These are phyloP conservation scores for Taxawa tesnikishii DNA, from an alignment of 2,329 filamentous ascomycete genomes.

Conservation along the genomic window DNA sequence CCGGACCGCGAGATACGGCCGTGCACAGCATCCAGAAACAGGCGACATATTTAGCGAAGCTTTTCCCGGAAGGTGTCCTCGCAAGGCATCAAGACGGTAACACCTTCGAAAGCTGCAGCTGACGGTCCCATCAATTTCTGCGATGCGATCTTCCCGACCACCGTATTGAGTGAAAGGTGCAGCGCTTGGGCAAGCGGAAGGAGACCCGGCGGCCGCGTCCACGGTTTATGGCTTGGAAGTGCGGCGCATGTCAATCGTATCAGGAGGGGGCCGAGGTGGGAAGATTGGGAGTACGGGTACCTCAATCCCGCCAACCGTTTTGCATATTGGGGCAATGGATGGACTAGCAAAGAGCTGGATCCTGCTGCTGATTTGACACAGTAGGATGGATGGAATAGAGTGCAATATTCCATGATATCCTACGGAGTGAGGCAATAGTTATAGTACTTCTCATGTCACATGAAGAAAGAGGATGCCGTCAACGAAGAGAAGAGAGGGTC, in stretches of 20 bases:
- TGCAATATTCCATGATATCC: too few species aligned
- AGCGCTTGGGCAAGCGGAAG: constrained; percentile 63
- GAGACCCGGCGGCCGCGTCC: constrained; percentile 47
- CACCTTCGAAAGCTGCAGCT: constrained; percentile 44
- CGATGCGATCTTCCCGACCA: constrained; percentile 39
- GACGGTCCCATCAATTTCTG: constrained; percentile 25
- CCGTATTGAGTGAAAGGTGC: constrained; percentile 48
- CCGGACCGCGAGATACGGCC: constrained; percentile 51
- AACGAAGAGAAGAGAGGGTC: too few species aligned
- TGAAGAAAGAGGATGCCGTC: too few species aligned
- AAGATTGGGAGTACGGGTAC: constrained; percentile 45
- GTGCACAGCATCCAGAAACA: constrained; percentile 57
- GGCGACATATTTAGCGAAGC: constrained; percentile 51
- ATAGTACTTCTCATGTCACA: too few species aligned
- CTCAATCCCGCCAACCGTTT: constrained; percentile 38
- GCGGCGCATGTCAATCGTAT: constrained; percentile 50
- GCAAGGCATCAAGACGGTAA: constrained; percentile 53
- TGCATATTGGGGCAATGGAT: constrained; percentile 56
- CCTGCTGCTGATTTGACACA: too few species aligned
- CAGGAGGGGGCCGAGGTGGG: constrained; percentile 44
- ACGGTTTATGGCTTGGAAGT: constrained; percentile 59
- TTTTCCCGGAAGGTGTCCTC: constrained; percentile 54
- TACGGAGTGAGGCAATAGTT: too few species aligned
- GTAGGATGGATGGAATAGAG: too few species aligned
- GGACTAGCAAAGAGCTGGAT: constrained; percentile 47